Conservation (phyloP, 345 rosid species). For the Hevea brasiliensis region DNA sequence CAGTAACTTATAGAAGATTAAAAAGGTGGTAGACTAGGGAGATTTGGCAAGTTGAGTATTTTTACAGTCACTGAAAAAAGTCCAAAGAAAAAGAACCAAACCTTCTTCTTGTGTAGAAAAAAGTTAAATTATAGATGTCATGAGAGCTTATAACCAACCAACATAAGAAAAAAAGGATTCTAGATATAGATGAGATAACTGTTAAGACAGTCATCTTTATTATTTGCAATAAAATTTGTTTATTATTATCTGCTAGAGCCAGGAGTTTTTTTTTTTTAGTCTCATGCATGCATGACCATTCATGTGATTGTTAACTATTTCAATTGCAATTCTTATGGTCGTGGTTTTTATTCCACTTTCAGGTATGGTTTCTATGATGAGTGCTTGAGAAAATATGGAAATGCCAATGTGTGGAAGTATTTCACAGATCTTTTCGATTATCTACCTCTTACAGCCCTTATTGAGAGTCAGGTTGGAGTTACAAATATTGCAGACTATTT, state of each 20-base stretch:
- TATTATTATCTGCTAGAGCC: background rate
- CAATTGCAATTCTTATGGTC: background rate
- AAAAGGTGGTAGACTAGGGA: background rate
- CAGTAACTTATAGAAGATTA: background rate
- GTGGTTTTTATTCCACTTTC: conserved; percentile 26
- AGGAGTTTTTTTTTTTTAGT: background rate
- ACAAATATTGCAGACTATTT: conserved; percentile 2
- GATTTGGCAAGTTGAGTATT: background rate
- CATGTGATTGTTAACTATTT: background rate
- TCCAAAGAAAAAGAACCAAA: background rate
- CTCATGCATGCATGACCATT: background rate
- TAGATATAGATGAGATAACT: too few species aligned
- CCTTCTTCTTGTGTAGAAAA: background rate
- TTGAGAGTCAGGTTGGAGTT: conserved; percentile 80
- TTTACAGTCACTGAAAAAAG: background rate
- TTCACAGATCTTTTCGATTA: conserved; percentile 91
- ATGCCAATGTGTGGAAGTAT: conserved; percentile 94
- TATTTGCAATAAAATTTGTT: background rate
- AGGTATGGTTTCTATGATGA: conserved; percentile 97
- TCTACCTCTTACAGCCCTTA: conserved; percentile 88
- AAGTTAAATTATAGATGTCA: background rate
- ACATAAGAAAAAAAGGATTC: background rate
- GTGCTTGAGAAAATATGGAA: conserved; percentile 93
- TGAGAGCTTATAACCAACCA: background rate
- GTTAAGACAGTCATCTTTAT: background rate